These are phyloP conservation scores for Atkinsonella hypoxylon DNA, from an alignment of 2,329 filamentous ascomycete species.

Conservation along the genomic window DNA sequence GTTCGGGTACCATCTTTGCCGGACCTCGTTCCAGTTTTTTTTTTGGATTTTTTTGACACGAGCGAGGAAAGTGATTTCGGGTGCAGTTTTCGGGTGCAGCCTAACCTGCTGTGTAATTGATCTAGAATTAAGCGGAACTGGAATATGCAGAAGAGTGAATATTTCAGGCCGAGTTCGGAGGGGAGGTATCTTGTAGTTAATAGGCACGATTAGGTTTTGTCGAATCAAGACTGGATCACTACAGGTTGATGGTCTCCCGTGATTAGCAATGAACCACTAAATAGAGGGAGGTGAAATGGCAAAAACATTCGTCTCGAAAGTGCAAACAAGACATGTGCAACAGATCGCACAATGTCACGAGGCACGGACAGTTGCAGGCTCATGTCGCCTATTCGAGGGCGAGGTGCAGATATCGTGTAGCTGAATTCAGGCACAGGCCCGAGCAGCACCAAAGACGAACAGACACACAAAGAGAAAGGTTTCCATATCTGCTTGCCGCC, in stretches of 20 bases:
- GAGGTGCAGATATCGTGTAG: slow-evolving; percentile 5
- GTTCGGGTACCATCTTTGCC: slow-evolving; percentile 29
- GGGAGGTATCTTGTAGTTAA: background rate
- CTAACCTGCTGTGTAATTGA: too few species aligned
- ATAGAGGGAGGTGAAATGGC: background rate
- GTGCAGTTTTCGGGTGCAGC: too few species aligned
- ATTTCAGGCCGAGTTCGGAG: background rate
- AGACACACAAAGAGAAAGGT: background rate
- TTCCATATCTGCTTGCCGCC: background rate
- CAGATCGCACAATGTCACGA: slow-evolving; percentile 11
- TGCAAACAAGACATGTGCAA: slow-evolving; percentile 6
- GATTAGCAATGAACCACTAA: background rate
- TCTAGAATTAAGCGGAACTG: too few species aligned
- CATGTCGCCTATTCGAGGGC: slow-evolving; percentile 10
- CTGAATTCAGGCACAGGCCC: background rate
- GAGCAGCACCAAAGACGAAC: background rate
- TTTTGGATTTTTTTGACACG: background rate
- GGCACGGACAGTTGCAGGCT: slow-evolving; percentile 16
- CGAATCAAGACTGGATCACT: background rate
- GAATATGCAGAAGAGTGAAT: background rate
- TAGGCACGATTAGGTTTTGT: background rate
- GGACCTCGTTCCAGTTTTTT: background rate
- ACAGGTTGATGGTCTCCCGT: background rate
- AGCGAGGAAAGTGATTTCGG: too few species aligned
- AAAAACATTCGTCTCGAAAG: background rate